phyloP scores from a whole-genome alignment of 371 early-diverging fungal genomes.

The Ecytonucleospora hepatopenaei region DNA sequence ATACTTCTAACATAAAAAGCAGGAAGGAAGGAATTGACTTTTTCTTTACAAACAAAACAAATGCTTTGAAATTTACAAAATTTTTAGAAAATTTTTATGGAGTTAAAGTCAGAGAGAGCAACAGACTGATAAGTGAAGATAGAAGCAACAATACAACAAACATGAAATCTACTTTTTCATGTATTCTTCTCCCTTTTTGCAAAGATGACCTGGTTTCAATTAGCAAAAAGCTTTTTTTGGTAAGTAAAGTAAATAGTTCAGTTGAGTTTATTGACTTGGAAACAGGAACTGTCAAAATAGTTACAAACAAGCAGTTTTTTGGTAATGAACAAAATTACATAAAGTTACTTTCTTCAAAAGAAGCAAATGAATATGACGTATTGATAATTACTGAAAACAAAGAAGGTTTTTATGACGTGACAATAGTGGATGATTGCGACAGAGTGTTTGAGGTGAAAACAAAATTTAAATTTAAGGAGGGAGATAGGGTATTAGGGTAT shows the following conservation, averaged over 20 bases:
- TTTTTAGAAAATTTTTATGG: conserved; percentile 77
- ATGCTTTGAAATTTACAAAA: conserved; percentile 85
- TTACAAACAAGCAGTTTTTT: conserved; percentile 36
- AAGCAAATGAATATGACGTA: conserved; percentile 39
- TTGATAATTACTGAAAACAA: conserved; percentile 19
- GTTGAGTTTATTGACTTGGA: conserved; percentile 39
- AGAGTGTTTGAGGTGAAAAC: conserved; percentile 20
- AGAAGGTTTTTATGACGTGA: conserved; percentile 14
- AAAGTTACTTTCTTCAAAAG: conserved; percentile 28
- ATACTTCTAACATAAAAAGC: conserved; percentile 86
- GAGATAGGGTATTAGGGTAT: conserved; percentile 45
- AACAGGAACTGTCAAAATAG: conserved; percentile 20
- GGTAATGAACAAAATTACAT: conserved; percentile 31
- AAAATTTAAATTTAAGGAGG: conserved; percentile 33
- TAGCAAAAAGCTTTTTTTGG: conserved; percentile 28
- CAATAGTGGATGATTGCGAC: conserved; percentile 10
- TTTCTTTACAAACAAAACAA: conserved; percentile 72
- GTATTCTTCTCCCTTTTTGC: conserved; percentile 88
- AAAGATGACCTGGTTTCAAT: conserved; percentile 76
- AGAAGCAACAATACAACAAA: conserved; percentile 76
- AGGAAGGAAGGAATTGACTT: conserved; percentile 93
- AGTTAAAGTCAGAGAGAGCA: conserved; percentile 66
- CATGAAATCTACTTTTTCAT: conserved; percentile 83
- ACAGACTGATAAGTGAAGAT: conserved; percentile 88
- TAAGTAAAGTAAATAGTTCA: conserved; percentile 34